Percentiles rank a stretch among this genome's conserved stretches.
phyloP scores from a whole-genome alignment of 768 basidiomycete genomes.

The Daedalea quercina region DNA sequence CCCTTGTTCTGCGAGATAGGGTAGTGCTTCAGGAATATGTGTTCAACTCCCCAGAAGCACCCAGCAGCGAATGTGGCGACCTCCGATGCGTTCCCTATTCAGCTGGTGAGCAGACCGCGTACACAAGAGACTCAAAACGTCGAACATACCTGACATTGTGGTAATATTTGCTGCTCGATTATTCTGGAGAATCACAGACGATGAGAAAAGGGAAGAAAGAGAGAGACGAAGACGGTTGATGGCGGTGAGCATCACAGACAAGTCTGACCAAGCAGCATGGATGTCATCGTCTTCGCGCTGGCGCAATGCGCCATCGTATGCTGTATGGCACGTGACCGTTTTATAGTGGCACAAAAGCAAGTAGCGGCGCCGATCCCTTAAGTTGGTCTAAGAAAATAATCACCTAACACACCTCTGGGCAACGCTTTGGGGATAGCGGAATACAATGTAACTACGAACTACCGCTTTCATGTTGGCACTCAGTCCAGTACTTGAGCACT shows the following conservation, averaged over 20 bases:
- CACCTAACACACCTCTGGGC: too few species aligned
- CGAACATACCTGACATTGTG: slow-evolving; percentile 14
- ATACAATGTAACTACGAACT: too few species aligned
- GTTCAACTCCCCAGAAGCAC: slow-evolving; percentile 86
- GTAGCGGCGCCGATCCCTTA: too few species aligned
- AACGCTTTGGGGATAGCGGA: too few species aligned
- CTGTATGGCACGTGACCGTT: too few species aligned
- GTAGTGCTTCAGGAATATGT: slow-evolving; percentile 78
- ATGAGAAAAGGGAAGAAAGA: slow-evolving; percentile 6
- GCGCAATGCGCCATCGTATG: too few species aligned
- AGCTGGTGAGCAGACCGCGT: background rate
- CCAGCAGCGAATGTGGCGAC: slow-evolving; percentile 52
- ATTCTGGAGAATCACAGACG: slow-evolving; percentile 4
- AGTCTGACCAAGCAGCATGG: too few species aligned
- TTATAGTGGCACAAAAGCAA: too few species aligned
- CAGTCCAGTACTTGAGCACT: too few species aligned
- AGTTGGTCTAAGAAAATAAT: too few species aligned
- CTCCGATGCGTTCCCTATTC: slow-evolving; percentile 19
- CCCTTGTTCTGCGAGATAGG: slow-evolving; percentile 67
- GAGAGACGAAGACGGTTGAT: slow-evolving; percentile 7
- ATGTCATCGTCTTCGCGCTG: too few species aligned
- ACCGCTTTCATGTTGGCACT: too few species aligned
- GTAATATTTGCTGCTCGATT: slow-evolving; percentile 3
- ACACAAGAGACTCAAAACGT: background rate
- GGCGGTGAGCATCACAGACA: slow-evolving; percentile 3